Conservation (phyloP, 345 rosid genomes). For the Bretschneidera sinensis region DNA sequence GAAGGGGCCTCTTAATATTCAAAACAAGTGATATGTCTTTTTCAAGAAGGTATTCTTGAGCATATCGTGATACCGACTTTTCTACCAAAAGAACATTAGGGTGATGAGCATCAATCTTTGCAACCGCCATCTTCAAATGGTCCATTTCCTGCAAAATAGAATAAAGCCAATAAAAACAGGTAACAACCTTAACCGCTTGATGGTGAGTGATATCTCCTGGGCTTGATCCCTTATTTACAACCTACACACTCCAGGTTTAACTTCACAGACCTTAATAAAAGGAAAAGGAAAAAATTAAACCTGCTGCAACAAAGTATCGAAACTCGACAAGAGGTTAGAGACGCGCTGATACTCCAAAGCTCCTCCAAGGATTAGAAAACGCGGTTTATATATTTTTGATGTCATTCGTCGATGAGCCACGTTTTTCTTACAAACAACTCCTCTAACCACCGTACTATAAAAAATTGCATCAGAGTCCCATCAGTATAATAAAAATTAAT, state of each 20-base stretch:
- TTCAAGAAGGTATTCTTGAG: conserved; percentile 88
- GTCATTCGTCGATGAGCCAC: conserved; percentile 97
- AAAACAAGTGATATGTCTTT: conserved; percentile 92
- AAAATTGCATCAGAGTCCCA: conserved; percentile 29
- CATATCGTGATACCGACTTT: conserved; percentile 89
- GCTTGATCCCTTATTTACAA: conserved; percentile 10
- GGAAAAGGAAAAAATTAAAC: conserved; percentile 36
- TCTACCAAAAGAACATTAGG: conserved; percentile 93
- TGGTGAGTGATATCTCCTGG: not conserved
- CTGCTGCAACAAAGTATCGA: conserved; percentile 92
- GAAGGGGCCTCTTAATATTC: conserved; percentile 85
- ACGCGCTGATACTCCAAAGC: conserved; percentile 96
- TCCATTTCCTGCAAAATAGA: conserved; percentile 79
- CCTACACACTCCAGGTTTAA: conserved; percentile 6
- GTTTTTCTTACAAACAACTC: conserved; percentile 94
- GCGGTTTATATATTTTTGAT: conserved; percentile 77
- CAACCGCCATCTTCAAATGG: conserved; percentile 97
- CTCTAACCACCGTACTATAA: conserved; percentile 75
- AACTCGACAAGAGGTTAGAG: conserved; percentile 76
- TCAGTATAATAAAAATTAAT: conserved; percentile 24
- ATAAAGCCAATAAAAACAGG: conserved; percentile 21
- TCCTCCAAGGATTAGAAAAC: conserved; percentile 81
- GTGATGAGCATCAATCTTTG: conserved; percentile 74
- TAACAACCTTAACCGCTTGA: conserved; percentile 4
- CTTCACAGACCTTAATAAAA: conserved; percentile 15